Evolutionary conservation across 2,329 filamentous ascomycete genomes (phyloP).

Genomic region (Epichloe gansuensis): DNA sequence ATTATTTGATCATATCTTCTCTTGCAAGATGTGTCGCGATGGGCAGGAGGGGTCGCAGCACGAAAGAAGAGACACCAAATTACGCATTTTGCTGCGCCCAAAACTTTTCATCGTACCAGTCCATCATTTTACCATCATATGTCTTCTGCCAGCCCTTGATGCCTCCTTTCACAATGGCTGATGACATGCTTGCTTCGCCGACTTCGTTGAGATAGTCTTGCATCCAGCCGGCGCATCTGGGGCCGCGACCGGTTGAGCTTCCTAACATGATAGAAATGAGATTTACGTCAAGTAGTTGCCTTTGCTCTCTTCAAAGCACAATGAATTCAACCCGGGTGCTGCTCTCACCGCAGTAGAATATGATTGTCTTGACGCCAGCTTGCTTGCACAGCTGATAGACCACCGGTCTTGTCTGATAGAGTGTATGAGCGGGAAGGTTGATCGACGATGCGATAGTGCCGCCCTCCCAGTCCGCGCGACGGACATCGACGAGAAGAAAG

Average conservation of each 20-base stretch:
- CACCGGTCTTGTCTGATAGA: slow-evolving; percentile 35
- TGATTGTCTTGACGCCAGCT: slow-evolving; percentile 33
- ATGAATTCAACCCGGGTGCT: neutral
- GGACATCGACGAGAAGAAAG: slow-evolving; percentile 40
- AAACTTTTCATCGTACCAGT: slow-evolving; percentile 33
- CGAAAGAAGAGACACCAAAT: neutral
- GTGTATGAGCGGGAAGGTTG: slow-evolving; percentile 42
- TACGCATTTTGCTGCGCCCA: slow-evolving; percentile 14
- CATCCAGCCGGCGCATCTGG: slow-evolving; percentile 41
- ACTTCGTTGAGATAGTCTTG: slow-evolving; percentile 39
- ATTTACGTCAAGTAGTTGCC: neutral
- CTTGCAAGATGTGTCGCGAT: neutral
- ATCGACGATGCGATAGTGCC: slow-evolving; percentile 47
- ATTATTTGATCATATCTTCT: neutral
- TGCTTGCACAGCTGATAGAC: slow-evolving; percentile 37
- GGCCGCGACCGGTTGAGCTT: slow-evolving; percentile 37
- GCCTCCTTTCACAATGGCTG: slow-evolving; percentile 36
- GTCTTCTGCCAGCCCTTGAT: slow-evolving; percentile 42
- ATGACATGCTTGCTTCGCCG: slow-evolving; percentile 29
- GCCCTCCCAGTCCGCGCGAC: slow-evolving; percentile 41
- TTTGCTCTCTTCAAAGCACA: neutral
- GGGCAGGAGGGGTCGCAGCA: neutral
- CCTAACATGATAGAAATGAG: slow-evolving; percentile 21
- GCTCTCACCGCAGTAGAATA: slow-evolving; percentile 43
- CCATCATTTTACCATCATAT: slow-evolving; percentile 34